Conservation (phyloP, 2,329 filamentous ascomycete genomes). For the Zasmidium angulare region DNA sequence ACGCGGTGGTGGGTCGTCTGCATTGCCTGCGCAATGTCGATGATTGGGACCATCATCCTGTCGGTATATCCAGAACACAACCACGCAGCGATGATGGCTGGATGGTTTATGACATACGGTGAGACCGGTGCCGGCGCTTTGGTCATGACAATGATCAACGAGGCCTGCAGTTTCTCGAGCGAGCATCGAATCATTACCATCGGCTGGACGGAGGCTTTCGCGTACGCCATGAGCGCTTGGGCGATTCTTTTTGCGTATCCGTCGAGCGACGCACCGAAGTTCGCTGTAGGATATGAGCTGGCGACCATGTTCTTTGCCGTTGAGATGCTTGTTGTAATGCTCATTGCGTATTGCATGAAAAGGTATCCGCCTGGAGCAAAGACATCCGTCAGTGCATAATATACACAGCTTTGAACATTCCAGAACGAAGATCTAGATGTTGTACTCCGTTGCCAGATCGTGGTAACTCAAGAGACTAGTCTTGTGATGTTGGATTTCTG, state of each 20-base stretch:
- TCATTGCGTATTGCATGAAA: slow-evolving; percentile 18
- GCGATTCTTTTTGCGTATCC: slow-evolving; percentile 21
- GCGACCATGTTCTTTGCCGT: slow-evolving; percentile 30
- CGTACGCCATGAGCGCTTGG: slow-evolving; percentile 23
- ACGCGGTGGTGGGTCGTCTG: slow-evolving; percentile 24
- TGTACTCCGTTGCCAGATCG: too few relatives aligned
- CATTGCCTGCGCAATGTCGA: slow-evolving; percentile 27
- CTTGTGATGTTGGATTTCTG: too few relatives aligned
- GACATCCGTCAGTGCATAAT: not conserved
- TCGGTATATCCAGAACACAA: slow-evolving; percentile 38
- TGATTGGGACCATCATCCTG: slow-evolving; percentile 38
- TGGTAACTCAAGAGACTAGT: too few relatives aligned
- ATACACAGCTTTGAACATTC: not conserved
- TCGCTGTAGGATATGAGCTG: slow-evolving; percentile 30
- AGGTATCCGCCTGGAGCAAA: slow-evolving; percentile 6
- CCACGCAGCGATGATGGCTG: slow-evolving; percentile 37
- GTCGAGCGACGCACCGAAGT: slow-evolving; percentile 22
- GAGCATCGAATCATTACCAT: slow-evolving; percentile 22
- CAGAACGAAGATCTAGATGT: too few relatives aligned
- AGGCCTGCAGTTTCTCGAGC: slow-evolving; percentile 18
- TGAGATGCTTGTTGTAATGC: slow-evolving; percentile 18
- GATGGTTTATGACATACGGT: slow-evolving; percentile 40
- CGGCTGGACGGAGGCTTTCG: slow-evolving; percentile 20
- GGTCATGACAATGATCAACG: slow-evolving; percentile 39
- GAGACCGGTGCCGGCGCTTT: slow-evolving; percentile 39